Evolutionary conservation across 129 eudicot species (phyloP).

Genomic region (Flaveria sonorensis): DNA sequence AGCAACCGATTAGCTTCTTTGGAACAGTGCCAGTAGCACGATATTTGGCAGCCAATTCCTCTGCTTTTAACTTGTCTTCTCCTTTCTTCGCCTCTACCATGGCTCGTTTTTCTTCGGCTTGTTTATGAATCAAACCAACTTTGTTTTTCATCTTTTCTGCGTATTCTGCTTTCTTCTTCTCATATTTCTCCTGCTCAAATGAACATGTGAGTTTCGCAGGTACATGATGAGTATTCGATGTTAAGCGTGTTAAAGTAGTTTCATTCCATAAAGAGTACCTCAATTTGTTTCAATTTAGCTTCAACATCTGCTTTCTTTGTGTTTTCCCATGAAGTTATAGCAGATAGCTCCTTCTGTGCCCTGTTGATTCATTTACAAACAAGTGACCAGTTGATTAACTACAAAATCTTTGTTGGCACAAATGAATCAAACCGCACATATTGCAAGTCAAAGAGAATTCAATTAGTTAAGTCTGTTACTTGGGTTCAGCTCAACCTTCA

Average conservation of each 20-base stretch:
- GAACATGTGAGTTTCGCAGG: background rate
- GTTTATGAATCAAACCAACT: conserved; percentile 63
- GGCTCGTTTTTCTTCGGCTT: conserved; percentile 88
- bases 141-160: conserved; percentile 76
- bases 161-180: conserved; percentile 80
- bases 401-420: background rate
- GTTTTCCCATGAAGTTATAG: conserved; percentile 83
- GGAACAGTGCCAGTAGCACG: conserved; percentile 80
- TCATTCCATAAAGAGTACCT: conserved; percentile 44
- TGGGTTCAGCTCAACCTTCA: background rate
- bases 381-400: background rate
- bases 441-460: background rate
- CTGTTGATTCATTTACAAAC: conserved; percentile 43
- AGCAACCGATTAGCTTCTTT: conserved; percentile 58
- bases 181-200: conserved; percentile 65
- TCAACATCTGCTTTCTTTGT: conserved; percentile 69
- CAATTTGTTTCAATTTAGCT: conserved; percentile 64
- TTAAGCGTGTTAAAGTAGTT: background rate
- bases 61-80: conserved; percentile 65
- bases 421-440: background rate
- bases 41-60: conserved; percentile 74
- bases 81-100: conserved; percentile 65
- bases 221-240: background rate
- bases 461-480: background rate
- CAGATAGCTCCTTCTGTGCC: conserved; percentile 72